Percentiles rank a stretch among this genome's conserved stretches.
Conservation (phyloP, 805 yeast species). For the Lipomyces starkeyi region DNA sequence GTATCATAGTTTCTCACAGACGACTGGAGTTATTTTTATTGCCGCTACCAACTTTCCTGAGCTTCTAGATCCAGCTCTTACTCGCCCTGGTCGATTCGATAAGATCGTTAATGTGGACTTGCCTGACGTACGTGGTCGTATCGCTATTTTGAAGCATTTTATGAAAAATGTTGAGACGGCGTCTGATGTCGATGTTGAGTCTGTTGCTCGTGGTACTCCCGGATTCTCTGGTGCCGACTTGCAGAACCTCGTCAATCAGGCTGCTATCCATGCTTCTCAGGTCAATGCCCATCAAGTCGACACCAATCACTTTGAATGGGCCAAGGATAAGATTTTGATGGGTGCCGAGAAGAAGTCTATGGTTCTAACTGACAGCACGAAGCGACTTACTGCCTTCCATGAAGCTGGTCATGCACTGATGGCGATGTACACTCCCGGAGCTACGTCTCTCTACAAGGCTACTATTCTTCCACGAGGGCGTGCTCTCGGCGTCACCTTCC, state of each 20-base stretch:
- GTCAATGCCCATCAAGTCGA: conserved; percentile 87
- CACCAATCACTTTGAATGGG: conserved; percentile 96
- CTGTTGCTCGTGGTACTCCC: conserved; percentile 96
- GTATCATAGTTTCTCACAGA: conserved; percentile 63
- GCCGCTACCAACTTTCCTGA: conserved; percentile 99
- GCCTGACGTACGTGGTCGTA: conserved; percentile 97
- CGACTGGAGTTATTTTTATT: conserved; percentile 90
- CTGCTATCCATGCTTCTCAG: conserved; percentile 96
- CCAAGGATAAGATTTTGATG: conserved; percentile 95
- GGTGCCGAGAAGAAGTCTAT: conserved; percentile 98
- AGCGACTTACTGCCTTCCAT: conserved; percentile 94
- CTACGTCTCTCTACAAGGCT: conserved; percentile 94
- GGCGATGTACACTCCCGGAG: conserved; percentile 93
- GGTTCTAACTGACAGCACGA: conserved; percentile 95
- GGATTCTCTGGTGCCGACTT: conserved; percentile 98
- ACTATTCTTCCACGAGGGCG: conserved; percentile 96
- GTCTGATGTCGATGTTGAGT: conserved; percentile 81
- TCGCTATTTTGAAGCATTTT: conserved; percentile 89
- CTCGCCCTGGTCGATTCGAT: conserved; percentile 98
- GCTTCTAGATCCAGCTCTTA: conserved; percentile 92
- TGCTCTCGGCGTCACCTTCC: conserved; percentile 96
- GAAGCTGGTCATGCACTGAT: conserved; percentile 99
- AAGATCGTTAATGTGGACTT: conserved; percentile 92
- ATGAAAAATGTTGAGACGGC: conserved; percentile 88
- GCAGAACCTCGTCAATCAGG: conserved; percentile 94